A percentile compares a stretch with the other conserved stretches of the same genome.
phyloP scores from a whole-genome alignment of 1,284 basidiomycete species.

The Kwoniella shivajii region DNA sequence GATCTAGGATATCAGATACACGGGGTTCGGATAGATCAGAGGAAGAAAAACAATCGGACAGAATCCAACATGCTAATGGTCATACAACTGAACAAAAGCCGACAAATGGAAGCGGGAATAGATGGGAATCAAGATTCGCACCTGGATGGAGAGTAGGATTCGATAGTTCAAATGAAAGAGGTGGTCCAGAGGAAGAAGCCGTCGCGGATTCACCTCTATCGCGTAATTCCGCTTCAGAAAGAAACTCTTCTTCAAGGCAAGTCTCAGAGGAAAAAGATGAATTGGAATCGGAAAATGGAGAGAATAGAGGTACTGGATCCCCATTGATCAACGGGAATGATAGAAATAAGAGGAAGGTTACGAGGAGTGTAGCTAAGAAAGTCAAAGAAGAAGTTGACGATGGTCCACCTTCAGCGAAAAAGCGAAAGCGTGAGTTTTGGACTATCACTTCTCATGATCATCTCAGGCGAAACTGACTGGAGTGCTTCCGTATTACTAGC shows the following conservation, averaged over 20 bases:
- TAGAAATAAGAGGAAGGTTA: conserved; percentile 9
- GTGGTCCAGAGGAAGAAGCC: conserved; percentile 27
- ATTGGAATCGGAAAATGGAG: conserved; percentile 17
- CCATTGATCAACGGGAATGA: conserved; percentile 5
- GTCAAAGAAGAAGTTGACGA: conserved; percentile 25
- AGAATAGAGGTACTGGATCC: conserved; percentile 9
- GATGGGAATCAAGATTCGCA: conserved; percentile 19
- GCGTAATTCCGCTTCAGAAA: background rate
- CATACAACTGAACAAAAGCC: conserved; percentile 7
- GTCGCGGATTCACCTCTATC: conserved; percentile 18
- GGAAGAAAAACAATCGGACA: conserved; percentile 16
- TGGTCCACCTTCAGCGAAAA: conserved; percentile 30
- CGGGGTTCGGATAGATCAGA: conserved; percentile 21
- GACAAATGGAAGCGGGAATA: conserved; percentile 1
- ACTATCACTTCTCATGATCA: background rate
- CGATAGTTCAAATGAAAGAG: conserved; percentile 42
- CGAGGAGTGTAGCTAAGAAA: conserved; percentile 13
- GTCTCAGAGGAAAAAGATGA: conserved; percentile 19
- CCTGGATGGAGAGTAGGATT: conserved; percentile 37
- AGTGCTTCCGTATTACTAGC: conserved; percentile 8
- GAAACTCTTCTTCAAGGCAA: background rate
- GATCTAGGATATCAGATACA: conserved; percentile 29
- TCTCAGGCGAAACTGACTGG: background rate
- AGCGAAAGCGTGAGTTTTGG: conserved; percentile 39
- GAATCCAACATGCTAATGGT: background rate